These are phyloP conservation scores for Venturia nashicola DNA, from an alignment of 2,329 filamentous ascomycete species.

Conservation along the genomic window DNA sequence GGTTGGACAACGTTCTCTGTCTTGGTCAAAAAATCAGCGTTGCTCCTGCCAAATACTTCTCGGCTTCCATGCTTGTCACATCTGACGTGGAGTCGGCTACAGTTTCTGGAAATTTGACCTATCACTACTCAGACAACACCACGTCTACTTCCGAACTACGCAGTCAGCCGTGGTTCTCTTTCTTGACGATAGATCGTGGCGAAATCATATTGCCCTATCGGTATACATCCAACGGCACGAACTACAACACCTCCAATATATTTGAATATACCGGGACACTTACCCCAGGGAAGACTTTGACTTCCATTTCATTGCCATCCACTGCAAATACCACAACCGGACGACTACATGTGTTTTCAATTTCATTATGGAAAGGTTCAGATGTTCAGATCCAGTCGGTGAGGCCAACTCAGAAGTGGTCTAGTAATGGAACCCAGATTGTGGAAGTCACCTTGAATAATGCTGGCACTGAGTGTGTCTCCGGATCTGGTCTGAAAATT, in stretches of 20 bases:
- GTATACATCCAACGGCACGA: conserved; percentile 28
- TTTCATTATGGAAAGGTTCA: conserved; percentile 13
- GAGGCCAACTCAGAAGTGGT: conserved; percentile 29
- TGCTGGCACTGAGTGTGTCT: conserved; percentile 21
- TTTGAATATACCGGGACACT: conserved; percentile 33
- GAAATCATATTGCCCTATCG: conserved; percentile 33
- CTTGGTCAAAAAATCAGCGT: conserved; percentile 28
- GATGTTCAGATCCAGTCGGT: conserved; percentile 25
- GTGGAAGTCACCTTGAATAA: conserved; percentile 27
- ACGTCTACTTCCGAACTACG: conserved; percentile 30
- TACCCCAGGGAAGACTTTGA: conserved; percentile 25
- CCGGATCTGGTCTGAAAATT: conserved; percentile 15
- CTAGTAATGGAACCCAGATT: conserved; percentile 28
- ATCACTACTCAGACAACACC: conserved; percentile 30
- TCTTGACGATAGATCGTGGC: conserved; percentile 17
- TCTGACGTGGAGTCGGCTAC: conserved; percentile 29
- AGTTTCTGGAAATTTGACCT: conserved; percentile 29
- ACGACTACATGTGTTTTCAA: background rate
- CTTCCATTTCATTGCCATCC: conserved; percentile 29
- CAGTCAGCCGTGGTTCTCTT: conserved; percentile 28
- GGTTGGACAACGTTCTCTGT: conserved; percentile 33
- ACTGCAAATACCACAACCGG: conserved; percentile 18
- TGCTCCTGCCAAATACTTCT: conserved; percentile 25
- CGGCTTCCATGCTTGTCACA: conserved; percentile 31
- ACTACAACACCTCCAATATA: conserved; percentile 33